Percentiles rank a stretch among this genome's conserved stretches.
phyloP scores from a whole-genome alignment of 2,329 filamentous ascomycete genomes.

The Anisogramma anomala region DNA sequence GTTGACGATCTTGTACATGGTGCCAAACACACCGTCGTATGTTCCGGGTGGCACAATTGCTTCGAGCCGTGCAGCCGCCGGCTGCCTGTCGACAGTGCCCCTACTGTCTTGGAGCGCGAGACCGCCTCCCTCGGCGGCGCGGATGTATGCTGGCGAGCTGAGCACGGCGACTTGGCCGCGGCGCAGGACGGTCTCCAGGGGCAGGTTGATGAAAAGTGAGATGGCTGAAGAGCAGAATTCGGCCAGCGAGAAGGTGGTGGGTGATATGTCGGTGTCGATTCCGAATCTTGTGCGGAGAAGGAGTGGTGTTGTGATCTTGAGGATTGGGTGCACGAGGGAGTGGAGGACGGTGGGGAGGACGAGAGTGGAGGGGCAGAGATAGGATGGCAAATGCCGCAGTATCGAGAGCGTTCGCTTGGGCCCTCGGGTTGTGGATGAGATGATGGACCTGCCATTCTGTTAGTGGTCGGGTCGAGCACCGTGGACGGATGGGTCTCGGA shows the following conservation, averaged over 20 bases:
- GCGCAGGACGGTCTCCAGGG: slow-evolving; percentile 81
- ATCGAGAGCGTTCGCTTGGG: slow-evolving; percentile 69
- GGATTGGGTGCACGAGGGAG: slow-evolving; percentile 69
- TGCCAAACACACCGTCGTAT: slow-evolving; percentile 80
- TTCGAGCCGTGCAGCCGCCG: slow-evolving; percentile 33
- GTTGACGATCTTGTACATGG: slow-evolving; percentile 74
- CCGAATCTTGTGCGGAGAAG: slow-evolving; percentile 74
- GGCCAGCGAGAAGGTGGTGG: slow-evolving; percentile 68
- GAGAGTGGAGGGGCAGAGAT: slow-evolving; percentile 58
- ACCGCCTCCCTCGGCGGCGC: slow-evolving; percentile 30
- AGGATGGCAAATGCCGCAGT: slow-evolving; percentile 67
- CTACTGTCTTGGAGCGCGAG: slow-evolving; percentile 10
- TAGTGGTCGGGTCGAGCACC: slow-evolving; percentile 16
- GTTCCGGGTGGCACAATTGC: slow-evolving; percentile 70
- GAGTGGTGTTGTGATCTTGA: slow-evolving; percentile 73
- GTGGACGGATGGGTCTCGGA: not conserved
- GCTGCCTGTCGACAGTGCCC: slow-evolving; percentile 18
- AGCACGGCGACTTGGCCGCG: slow-evolving; percentile 73
- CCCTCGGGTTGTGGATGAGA: slow-evolving; percentile 65
- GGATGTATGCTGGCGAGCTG: slow-evolving; percentile 38
- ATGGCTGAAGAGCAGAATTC: slow-evolving; percentile 70
- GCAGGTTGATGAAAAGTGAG: slow-evolving; percentile 77
- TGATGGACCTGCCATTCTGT: slow-evolving; percentile 51
- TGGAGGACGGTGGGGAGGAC: slow-evolving; percentile 78
- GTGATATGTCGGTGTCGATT: slow-evolving; percentile 71